Evolutionary conservation across 192 early-diverging fungal genomes (phyloP).

Genomic region (Podila clonocystis): DNA sequence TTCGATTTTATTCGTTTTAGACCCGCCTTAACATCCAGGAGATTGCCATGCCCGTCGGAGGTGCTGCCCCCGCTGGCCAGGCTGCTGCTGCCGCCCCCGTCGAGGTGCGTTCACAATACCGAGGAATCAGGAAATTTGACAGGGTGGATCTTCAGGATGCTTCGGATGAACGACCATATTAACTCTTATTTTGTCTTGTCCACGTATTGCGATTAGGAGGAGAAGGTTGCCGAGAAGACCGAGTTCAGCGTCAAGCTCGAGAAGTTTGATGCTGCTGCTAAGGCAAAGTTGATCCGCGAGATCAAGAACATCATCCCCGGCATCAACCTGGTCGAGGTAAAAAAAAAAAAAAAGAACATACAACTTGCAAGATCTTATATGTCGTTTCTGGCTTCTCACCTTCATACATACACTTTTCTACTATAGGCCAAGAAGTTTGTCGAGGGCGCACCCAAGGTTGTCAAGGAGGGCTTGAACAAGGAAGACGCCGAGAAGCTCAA

Average conservation of each 20-base stretch:
- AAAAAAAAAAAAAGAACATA: constrained; percentile 42
- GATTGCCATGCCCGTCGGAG: constrained; percentile 84
- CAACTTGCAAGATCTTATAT: neutral
- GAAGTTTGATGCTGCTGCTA: constrained; percentile 92
- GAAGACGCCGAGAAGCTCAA: constrained; percentile 99
- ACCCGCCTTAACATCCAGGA: constrained; percentile 92
- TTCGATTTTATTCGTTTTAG: constrained; percentile 43
- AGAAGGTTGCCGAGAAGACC: constrained; percentile 92
- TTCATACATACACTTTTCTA: too few relatives aligned
- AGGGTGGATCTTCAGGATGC: too few relatives aligned
- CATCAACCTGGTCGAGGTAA: constrained; percentile 89
- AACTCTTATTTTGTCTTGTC: neutral
- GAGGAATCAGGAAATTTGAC: too few relatives aligned
- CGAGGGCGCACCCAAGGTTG: constrained; percentile 95
- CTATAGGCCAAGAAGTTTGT: constrained; percentile 98
- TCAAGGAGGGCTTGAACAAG: constrained; percentile 89
- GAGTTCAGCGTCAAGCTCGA: constrained; percentile 96
- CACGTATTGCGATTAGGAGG: constrained; percentile 57
- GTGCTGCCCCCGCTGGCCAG: constrained; percentile 62
- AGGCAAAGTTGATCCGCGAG: constrained; percentile 99
- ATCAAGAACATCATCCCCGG: constrained; percentile 94
- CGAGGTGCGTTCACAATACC: constrained; percentile 52
- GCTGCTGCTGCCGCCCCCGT: constrained; percentile 71
- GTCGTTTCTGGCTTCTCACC: neutral
- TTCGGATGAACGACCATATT: too few relatives aligned